Base-by-base conservation (phyloP, 306 rosid genomes). In the Astragalus glycyphyllos region DNA sequence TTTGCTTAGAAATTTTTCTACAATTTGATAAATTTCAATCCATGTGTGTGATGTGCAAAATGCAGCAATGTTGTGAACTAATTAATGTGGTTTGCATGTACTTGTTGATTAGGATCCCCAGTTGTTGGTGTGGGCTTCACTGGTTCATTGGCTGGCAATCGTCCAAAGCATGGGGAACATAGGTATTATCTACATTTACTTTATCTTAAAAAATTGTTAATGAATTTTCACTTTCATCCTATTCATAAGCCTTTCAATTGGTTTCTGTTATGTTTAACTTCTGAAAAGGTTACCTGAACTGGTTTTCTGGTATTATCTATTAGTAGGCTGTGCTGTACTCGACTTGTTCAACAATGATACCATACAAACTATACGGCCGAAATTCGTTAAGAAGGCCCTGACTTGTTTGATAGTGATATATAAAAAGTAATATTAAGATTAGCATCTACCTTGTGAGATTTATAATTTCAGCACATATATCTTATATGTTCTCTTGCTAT, bases 121-220 rank as follows among this genome's bases (percentile, higher is more conserved):
- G 97, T 87, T 78, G 66, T 93, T 80, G 98, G 98, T 68, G 97
- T 93, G 75, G 94, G 94, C 51, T 90, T 88, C 71, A 93, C 94
- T 58, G 97, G 89, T 56, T 71, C 98, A 53, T 87, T 93, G 88
- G 90, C 83, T 60, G 78, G 80, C 74, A 31, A 66, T 2, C 79
- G 67, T 58, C 89, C 98, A 4, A 93, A 93, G 64, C 84, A 40
- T 4, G 98, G 96, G 71, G 96, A 93, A 8, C 98, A 93, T 56
- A 87, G 96, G 98, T 93, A 76, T 65, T 53, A 3, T 76, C 57
- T 62, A 63, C 2, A 53, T 71, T 35, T 59, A 41, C n/a, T 15
- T 41, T 65, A n/a, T 77, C 57, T 37, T 10, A 14, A 17, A 46
- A 73, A 71, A 17, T 64, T 57, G 40, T 17, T 48, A 7, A 48